Evolutionary conservation across 768 basidiomycete genomes (phyloP), one percentile per base, ranked within the genome.

Genomic region (Trametes coccinea): DNA sequence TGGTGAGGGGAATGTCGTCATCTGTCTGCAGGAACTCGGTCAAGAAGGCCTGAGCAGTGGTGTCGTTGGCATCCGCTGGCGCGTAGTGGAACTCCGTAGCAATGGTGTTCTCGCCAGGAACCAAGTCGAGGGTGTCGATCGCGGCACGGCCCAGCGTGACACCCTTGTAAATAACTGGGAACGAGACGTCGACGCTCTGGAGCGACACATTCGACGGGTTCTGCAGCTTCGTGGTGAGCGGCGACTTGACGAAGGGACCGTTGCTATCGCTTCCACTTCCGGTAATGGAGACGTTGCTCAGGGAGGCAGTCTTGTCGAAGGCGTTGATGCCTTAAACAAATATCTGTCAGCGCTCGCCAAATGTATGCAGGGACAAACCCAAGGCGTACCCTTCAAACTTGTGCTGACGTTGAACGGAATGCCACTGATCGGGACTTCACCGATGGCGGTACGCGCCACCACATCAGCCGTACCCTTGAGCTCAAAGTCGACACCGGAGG

Each of bases 171-270:
- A 80, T 72, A 4, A 86, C 86, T 0, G 85, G 82, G 40, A 92
- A 78, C 5, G 84, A 73, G 27, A 89, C 76, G 48, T 80, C 77
- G 56, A 80, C 78, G 9, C 88, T 89, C 56, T 79, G 71, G 34
- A 91, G 75, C 4, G 86, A 84, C 37, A 90, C 71, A 66, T 88
- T 88, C 5, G 87, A 88, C 6, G 87, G 89, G 62, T 90, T 90
- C 27, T 84, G 70, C 48, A 90, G 74, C 13, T 72, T 78, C 17
- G 86, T 80, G 0, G 80, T 83, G n/a, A 89, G 71, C 2, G 84
- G 86, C 3, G 84, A 69, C 33, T 80, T 72, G 45, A 90, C 79
- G 67, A 78, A 90, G 70, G 88, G 75, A 62, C 76, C 76, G 5
- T 86, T 86, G n/a, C 81, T 82, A 53, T 71, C 74, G 44, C 86